Percentiles rank a stretch among this genome's conserved stretches.
These are phyloP conservation scores for Xylaria sp. DNA, from an alignment of 2,329 filamentous ascomycete genomes.

Conservation along the genomic window DNA sequence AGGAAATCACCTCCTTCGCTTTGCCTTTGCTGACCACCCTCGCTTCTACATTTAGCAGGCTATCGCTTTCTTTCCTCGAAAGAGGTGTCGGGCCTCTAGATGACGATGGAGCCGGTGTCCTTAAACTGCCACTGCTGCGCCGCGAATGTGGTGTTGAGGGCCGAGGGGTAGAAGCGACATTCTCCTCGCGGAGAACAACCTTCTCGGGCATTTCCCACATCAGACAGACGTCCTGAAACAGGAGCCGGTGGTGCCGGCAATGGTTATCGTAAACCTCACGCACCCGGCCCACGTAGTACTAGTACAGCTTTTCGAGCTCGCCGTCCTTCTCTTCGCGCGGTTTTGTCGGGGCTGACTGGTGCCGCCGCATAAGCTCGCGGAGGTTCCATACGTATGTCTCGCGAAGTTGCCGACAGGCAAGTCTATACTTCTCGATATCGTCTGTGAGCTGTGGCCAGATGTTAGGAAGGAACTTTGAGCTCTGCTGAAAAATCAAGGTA, in stretches of 20 bases:
- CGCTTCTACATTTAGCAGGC: not conserved
- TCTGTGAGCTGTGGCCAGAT: constrained; percentile 27
- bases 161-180: not conserved
- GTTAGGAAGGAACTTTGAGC: not conserved
- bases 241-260: constrained; percentile 24
- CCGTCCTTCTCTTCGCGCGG: constrained; percentile 29
- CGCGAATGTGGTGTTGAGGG: constrained; percentile 5
- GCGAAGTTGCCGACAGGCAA: constrained; percentile 24
- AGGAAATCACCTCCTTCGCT: constrained; percentile 13
- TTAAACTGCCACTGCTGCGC: constrained; percentile 7
- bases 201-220: constrained; percentile 22
- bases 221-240: constrained; percentile 19
- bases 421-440: constrained; percentile 34
- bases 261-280: constrained; percentile 25
- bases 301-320: constrained; percentile 28
- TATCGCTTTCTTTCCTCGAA: not conserved
- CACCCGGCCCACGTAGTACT: constrained; percentile 29
- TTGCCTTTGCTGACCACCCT: constrained; percentile 10
- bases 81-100: not conserved
- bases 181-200: constrained; percentile 16
- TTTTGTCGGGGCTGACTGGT: constrained; percentile 20
- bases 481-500: too few species aligned
- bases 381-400: constrained; percentile 37
- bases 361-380: constrained; percentile 29
- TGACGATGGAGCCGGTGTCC: not conserved